Evolutionary conservation across 495 filamentous ascomycete species (phyloP).

Genomic region (Zalerion maritima): DNA sequence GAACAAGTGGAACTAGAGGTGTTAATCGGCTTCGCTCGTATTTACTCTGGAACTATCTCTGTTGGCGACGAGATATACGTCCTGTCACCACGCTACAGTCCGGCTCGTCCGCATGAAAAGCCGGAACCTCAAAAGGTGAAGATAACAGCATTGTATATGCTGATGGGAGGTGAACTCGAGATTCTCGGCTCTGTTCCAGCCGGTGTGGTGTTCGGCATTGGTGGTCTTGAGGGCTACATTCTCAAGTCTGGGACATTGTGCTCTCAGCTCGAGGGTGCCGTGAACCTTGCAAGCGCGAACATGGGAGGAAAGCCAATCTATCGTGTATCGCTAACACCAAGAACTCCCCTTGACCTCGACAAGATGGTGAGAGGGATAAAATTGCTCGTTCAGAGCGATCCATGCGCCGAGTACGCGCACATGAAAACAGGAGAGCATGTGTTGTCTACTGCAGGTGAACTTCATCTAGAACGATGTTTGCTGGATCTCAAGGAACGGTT

Average conservation of each 20-base stretch:
- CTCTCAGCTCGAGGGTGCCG: constrained; percentile 70
- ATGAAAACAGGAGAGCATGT: constrained; percentile 92
- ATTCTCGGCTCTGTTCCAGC: constrained; percentile 72
- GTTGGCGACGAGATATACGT: constrained; percentile 89
- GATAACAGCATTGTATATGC: constrained; percentile 78
- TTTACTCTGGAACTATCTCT: constrained; percentile 79
- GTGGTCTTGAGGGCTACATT: constrained; percentile 77
- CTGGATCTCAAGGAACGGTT: constrained; percentile 90
- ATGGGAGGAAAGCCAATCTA: constrained; percentile 77
- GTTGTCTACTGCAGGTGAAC: constrained; percentile 80
- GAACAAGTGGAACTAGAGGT: constrained; percentile 60
- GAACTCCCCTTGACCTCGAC: constrained; percentile 70
- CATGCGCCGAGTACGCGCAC: constrained; percentile 89
- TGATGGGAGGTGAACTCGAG: constrained; percentile 89
- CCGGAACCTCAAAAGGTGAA: constrained; percentile 73
- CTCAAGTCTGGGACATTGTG: constrained; percentile 92
- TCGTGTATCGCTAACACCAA: constrained; percentile 83
- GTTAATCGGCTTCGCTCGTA: constrained; percentile 84
- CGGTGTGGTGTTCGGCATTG: constrained; percentile 92
- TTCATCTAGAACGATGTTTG: constrained; percentile 87
- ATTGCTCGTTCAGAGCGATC: constrained; percentile 86
- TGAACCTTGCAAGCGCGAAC: constrained; percentile 71
- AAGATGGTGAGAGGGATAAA: constrained; percentile 86
- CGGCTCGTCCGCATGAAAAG: constrained; percentile 55
- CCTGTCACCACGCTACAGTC: constrained; percentile 79